These are phyloP conservation scores for Alternaria brassicicola DNA, from an alignment of 2,329 filamentous ascomycete genomes.

Conservation along the genomic window DNA sequence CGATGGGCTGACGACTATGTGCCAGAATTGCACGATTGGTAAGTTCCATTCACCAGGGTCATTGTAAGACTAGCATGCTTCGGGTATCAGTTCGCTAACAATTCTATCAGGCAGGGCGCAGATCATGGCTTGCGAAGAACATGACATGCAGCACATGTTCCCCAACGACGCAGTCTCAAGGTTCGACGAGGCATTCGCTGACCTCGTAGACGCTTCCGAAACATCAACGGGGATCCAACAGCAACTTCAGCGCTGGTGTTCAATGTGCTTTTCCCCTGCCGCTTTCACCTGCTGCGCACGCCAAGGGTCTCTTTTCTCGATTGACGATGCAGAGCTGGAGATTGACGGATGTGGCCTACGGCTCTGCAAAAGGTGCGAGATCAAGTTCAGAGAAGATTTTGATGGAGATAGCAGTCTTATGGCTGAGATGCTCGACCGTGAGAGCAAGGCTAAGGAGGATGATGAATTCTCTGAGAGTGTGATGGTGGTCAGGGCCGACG, in stretches of 20 bases:
- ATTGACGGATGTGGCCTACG: constrained; percentile 35
- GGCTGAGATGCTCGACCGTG: constrained; percentile 25
- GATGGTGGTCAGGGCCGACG: constrained; percentile 28
- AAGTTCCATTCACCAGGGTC: not conserved
- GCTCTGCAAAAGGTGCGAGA: constrained; percentile 32
- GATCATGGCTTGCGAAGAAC: constrained; percentile 27
- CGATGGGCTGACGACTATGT: constrained; percentile 34
- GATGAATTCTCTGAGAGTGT: not conserved
- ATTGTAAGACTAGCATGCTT: accelerated
- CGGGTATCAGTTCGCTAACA: not conserved
- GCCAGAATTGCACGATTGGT: constrained; percentile 25
- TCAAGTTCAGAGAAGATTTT: constrained; percentile 14
- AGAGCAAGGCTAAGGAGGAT: constrained; percentile 19
- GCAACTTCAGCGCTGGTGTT: constrained; percentile 38
- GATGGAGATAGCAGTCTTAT: constrained; percentile 18
- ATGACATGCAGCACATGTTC: constrained; percentile 17
- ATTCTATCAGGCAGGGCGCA: constrained; percentile 24
- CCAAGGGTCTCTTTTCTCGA: constrained; percentile 7
- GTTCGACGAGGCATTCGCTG: constrained; percentile 13
- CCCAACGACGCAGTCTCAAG: not conserved
- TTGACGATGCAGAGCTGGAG: constrained; percentile 7
- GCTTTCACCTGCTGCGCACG: constrained; percentile 15
- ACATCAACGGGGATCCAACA: constrained; percentile 9
- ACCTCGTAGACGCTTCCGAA: constrained; percentile 17
- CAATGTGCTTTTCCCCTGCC: constrained; percentile 38